Evolutionary conservation across 1,284 basidiomycete species (phyloP).

Genomic region (Phylloporus sp.): DNA sequence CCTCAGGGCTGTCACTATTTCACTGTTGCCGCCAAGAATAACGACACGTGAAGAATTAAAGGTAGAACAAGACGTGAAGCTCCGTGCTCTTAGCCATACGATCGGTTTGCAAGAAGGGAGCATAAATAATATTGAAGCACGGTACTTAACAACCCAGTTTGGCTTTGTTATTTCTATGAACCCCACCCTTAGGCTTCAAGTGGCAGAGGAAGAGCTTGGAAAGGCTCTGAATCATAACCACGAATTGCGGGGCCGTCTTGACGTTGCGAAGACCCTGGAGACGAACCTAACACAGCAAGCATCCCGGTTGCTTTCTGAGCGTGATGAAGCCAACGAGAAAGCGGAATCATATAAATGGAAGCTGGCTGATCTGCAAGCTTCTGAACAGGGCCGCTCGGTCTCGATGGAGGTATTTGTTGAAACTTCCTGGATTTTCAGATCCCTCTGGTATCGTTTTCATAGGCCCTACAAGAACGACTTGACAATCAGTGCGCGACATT

Average conservation of each 20-base stretch:
- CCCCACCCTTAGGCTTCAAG: constrained; percentile 28
- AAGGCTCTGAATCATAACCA: constrained; percentile 29
- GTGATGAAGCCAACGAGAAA: constrained; percentile 31
- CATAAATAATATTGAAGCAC: constrained; percentile 32
- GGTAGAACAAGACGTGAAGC: constrained; percentile 34
- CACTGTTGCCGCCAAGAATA: constrained; percentile 30
- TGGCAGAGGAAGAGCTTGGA: constrained; percentile 28
- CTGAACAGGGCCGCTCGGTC: constrained; percentile 34
- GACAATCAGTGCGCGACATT: constrained; percentile 63
- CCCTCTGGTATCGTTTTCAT: constrained; percentile 9
- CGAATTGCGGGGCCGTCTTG: constrained; percentile 41
- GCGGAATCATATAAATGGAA: constrained; percentile 23
- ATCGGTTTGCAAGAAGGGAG: constrained; percentile 42
- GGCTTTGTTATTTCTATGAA: constrained; percentile 18
- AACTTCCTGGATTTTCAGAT: not conserved
- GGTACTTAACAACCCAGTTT: constrained; percentile 31
- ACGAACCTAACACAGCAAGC: constrained; percentile 39
- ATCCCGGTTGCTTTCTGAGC: constrained; percentile 34
- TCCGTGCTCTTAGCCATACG: constrained; percentile 39
- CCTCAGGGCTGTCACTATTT: constrained; percentile 21
- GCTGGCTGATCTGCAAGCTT: constrained; percentile 27
- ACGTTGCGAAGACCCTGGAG: constrained; percentile 35
- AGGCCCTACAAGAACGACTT: constrained; percentile 67
- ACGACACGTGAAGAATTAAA: constrained; percentile 29
- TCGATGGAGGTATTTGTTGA: constrained; percentile 35